Conservation (phyloP, 2,329 filamentous ascomycete genomes). For the Calonectria hongkongensis region DNA sequence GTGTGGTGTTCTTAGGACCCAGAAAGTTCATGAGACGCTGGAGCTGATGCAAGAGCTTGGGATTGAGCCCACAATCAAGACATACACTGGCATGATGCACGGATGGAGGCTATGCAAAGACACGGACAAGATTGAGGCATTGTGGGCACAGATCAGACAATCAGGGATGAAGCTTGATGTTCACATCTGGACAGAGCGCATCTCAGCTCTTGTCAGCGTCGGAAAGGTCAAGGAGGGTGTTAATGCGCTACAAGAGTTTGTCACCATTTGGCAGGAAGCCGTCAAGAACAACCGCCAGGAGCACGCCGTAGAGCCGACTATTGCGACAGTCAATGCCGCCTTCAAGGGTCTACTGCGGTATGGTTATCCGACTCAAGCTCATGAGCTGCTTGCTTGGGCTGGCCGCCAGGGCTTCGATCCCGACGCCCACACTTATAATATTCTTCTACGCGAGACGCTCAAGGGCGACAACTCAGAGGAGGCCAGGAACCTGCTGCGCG, state of each 20-base stretch:
- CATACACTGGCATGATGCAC: slow-evolving; percentile 84
- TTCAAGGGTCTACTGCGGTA: slow-evolving; percentile 76
- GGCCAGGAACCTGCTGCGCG: slow-evolving; percentile 70
- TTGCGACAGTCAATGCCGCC: slow-evolving; percentile 81
- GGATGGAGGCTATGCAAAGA: slow-evolving; percentile 80
- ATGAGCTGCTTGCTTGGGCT: slow-evolving; percentile 76
- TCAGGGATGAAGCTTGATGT: slow-evolving; percentile 77
- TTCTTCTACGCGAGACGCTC: slow-evolving; percentile 78
- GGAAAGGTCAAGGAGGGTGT: slow-evolving; percentile 75
- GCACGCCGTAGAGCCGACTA: slow-evolving; percentile 73
- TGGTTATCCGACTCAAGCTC: slow-evolving; percentile 68
- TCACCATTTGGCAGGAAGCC: slow-evolving; percentile 72
- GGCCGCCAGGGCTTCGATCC: slow-evolving; percentile 72
- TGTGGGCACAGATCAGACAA: slow-evolving; percentile 79
- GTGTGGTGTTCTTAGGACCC: slow-evolving; percentile 59
- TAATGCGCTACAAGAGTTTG: slow-evolving; percentile 79
- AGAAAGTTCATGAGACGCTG: slow-evolving; percentile 61
- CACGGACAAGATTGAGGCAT: slow-evolving; percentile 74
- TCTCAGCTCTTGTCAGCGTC: slow-evolving; percentile 78
- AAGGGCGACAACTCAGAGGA: slow-evolving; percentile 67
- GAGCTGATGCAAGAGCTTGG: slow-evolving; percentile 68
- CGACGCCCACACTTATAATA: slow-evolving; percentile 79
- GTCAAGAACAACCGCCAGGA: slow-evolving; percentile 53
- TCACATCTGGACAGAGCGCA: slow-evolving; percentile 81
- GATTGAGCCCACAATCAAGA: slow-evolving; percentile 75